These are phyloP conservation scores for Cinnamomum micranthum DNA, from an alignment of 164 flowering plant species.

Conservation along the genomic window DNA sequence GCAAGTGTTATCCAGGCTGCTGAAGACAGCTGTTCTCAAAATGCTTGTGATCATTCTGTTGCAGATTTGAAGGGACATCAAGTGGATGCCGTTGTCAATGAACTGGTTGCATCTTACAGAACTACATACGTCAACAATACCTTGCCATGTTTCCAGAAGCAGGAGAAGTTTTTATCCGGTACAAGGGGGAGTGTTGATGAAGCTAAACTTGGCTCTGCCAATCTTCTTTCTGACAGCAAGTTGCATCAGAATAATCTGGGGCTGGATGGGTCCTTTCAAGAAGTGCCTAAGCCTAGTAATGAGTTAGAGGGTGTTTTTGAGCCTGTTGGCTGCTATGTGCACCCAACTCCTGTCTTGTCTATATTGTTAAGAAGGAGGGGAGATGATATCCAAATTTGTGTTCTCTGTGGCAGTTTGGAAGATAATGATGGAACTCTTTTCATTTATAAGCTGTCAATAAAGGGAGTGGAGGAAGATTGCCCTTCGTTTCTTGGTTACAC, in stretches of 20 bases:
- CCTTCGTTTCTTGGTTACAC: constrained; percentile 77
- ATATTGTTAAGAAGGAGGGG: constrained; percentile 34
- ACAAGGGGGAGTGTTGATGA: constrained; percentile 13
- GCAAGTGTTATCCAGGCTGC: constrained; percentile 8
- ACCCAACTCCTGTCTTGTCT: constrained; percentile 60
- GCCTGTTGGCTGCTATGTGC: constrained; percentile 65
- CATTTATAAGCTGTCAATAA: constrained; percentile 46
- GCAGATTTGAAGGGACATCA: constrained; percentile 7
- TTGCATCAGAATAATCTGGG: not conserved
- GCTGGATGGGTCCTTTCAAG: constrained; percentile 4
- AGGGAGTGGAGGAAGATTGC: constrained; percentile 35
- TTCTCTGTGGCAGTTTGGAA: constrained; percentile 46
- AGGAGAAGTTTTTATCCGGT: constrained; percentile 6
- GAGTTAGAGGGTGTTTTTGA: constrained; percentile 31
- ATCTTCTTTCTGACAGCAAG: constrained; percentile 3
- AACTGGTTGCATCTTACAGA: constrained; percentile 17
- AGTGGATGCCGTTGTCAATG: constrained; percentile 11
- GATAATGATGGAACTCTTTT: constrained; percentile 48
- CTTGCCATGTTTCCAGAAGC: constrained; percentile 11
- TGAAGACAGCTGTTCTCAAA: constrained; percentile 1
- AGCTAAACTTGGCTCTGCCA: constrained; percentile 2
- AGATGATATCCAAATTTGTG: constrained; percentile 53
- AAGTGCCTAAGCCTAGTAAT: constrained; percentile 18
- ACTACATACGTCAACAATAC: constrained; percentile 8
- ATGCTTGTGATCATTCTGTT: constrained; percentile 15